These are phyloP conservation scores for Aureobasidium subglaciale DNA, from an alignment of 2,329 filamentous ascomycete genomes.

Conservation along the genomic window DNA sequence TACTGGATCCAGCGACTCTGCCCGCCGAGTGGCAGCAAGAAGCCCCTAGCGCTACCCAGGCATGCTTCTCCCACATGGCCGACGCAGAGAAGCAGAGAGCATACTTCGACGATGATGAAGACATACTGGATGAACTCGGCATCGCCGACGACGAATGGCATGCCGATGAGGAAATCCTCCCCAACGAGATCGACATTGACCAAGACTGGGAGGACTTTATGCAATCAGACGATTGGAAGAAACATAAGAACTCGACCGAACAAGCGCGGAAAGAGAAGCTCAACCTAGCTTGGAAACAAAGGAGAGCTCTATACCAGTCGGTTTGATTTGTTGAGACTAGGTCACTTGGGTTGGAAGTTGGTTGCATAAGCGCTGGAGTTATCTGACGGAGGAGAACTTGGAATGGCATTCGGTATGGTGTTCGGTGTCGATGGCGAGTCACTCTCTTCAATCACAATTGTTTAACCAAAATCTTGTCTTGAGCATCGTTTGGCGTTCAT, in stretches of 20 bases:
- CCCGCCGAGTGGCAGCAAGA: conserved; percentile 12
- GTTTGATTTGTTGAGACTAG: neutral
- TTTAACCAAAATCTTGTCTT: no score
- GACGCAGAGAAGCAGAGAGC: neutral
- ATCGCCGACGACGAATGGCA: conserved; percentile 13
- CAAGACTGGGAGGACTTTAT: conserved; percentile 10
- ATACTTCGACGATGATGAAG: conserved; percentile 11
- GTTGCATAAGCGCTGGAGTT: neutral
- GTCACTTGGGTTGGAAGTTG: neutral
- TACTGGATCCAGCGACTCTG: neutral
- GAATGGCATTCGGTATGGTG: neutral
- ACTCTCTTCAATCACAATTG: no score
- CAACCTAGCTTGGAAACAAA: conserved; percentile 3
- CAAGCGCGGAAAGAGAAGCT: neutral
- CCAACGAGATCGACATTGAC: conserved; percentile 1
- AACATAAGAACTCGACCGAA: neutral
- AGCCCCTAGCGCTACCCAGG: neutral
- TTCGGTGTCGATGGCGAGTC: no score
- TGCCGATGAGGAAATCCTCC: neutral
- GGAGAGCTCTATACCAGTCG: neutral
- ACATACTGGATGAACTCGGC: conserved; percentile 5
- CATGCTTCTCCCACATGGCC: neutral
- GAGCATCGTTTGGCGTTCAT: no score
- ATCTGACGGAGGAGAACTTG: neutral
- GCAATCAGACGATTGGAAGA: conserved; percentile 7